Conservation (phyloP, 805 yeast genomes). For the fission yeast (Schizosaccharomyces pombe) region DNA sequence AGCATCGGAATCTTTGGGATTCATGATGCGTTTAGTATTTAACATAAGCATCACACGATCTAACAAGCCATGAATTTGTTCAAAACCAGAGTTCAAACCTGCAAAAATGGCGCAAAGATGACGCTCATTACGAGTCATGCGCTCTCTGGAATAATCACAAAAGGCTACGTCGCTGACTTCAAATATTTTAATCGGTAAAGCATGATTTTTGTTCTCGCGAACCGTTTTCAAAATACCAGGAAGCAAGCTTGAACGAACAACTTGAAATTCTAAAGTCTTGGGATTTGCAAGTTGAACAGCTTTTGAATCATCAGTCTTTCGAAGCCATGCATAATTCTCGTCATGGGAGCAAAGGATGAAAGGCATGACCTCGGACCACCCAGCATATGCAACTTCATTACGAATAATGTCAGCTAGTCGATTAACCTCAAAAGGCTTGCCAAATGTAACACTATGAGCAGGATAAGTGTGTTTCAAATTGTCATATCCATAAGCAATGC, state of each 20-base stretch:
- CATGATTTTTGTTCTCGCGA: slow-evolving; percentile 85
- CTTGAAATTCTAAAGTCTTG: slow-evolving; percentile 89
- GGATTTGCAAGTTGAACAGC: slow-evolving; percentile 91
- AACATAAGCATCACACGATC: slow-evolving; percentile 91
- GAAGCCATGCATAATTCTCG: slow-evolving; percentile 76
- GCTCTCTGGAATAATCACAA: slow-evolving; percentile 56
- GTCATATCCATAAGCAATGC: slow-evolving; percentile 85
- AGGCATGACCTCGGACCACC: slow-evolving; percentile 91
- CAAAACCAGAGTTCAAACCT: slow-evolving; percentile 90
- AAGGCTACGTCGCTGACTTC: slow-evolving; percentile 88
- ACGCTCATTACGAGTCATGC: slow-evolving; percentile 79
- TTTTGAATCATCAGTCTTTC: slow-evolving; percentile 42
- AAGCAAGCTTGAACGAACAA: slow-evolving; percentile 78
- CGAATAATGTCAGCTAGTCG: slow-evolving; percentile 78
- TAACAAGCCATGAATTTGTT: slow-evolving; percentile 74
- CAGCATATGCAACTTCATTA: slow-evolving; percentile 74
- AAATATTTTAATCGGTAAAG: slow-evolving; percentile 82
- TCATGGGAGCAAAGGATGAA: slow-evolving; percentile 88
- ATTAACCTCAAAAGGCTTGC: slow-evolving; percentile 74
- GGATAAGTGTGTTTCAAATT: slow-evolving; percentile 58
- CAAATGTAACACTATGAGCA: slow-evolving; percentile 51
- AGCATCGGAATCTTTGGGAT: slow-evolving; percentile 30
- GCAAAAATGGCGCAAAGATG: slow-evolving; percentile 87
- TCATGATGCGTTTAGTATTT: slow-evolving; percentile 27
- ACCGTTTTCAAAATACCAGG: slow-evolving; percentile 92